Conservation (phyloP, 164 flowering plant species). For the Annona squamosa region DNA sequence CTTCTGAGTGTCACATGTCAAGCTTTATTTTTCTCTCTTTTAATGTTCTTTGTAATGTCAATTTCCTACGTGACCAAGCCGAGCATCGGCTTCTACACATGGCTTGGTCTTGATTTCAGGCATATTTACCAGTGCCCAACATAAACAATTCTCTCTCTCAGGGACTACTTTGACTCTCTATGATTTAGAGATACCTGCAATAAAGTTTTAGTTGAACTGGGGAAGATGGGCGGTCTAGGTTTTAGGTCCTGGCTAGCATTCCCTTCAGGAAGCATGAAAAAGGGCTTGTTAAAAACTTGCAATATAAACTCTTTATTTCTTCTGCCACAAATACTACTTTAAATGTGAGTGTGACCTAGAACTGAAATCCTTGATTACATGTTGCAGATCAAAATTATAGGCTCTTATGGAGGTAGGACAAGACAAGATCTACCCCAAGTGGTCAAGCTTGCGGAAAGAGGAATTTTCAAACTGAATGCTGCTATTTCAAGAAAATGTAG, state of each 20-base stretch:
- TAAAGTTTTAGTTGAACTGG: not conserved
- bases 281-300: not conserved
- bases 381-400: conserved; percentile 59
- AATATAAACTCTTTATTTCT: not conserved
- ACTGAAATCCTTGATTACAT: conserved; percentile 4
- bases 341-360: not conserved
- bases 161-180: not conserved
- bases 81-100: not conserved
- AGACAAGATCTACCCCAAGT: conserved; percentile 72
- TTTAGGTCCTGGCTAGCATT: not conserved
- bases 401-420: conserved; percentile 74
- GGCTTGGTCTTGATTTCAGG: not conserved
- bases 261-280: not conserved
- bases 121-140: not conserved
- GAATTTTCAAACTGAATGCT: conserved; percentile 57
- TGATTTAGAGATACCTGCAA: too few relatives aligned
- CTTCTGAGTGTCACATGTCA: not conserved
- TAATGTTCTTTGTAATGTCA: not conserved
- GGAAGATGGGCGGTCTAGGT: not conserved
- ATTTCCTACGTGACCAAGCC: not conserved
- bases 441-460: conserved; percentile 77
- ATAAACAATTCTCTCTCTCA: not conserved
- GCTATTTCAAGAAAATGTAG: conserved; percentile 79
- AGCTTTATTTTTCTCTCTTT: too few relatives aligned
- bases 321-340: not conserved